Evolutionary conservation across 2,329 filamentous ascomycete genomes (phyloP).

Genomic region (Penicillium brasilianum): DNA sequence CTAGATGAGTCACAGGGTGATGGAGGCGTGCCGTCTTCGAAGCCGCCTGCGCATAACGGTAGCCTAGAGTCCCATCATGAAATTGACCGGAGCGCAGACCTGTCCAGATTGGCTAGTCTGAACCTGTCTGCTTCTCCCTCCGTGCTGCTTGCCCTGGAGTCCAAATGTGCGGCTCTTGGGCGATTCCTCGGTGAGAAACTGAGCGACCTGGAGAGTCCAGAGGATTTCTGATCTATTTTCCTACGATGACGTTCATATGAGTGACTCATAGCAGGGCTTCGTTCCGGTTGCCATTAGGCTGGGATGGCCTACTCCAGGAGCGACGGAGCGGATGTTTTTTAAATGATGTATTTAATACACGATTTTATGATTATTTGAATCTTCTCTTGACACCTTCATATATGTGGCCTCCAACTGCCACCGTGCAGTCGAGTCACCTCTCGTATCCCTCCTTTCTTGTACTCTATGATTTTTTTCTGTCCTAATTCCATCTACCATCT

Average conservation of each 20-base stretch:
- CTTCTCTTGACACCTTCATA: background rate
- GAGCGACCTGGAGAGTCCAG: slow-evolving; percentile 47
- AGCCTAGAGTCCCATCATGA: slow-evolving; percentile 44
- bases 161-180: slow-evolving; percentile 49
- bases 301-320: background rate
- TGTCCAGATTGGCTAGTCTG: slow-evolving; percentile 45
- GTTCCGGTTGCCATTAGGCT: background rate
- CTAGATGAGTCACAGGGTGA: slow-evolving; percentile 23
- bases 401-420: background rate
- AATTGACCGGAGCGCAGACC: slow-evolving; percentile 47
- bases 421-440: too few species aligned
- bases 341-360: slow-evolving; percentile 10
- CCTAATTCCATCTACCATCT: too few species aligned
- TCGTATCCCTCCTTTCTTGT: too few species aligned
- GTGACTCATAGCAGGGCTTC: background rate
- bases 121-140: slow-evolving; percentile 47
- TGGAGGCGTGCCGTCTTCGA: slow-evolving; percentile 11
- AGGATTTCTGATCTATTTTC: slow-evolving; percentile 43
- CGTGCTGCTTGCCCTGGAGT: slow-evolving; percentile 48
- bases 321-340: background rate
- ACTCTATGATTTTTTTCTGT: too few species aligned
- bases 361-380: slow-evolving; percentile 16
- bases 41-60: slow-evolving; percentile 28
- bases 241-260: background rate
- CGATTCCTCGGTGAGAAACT: slow-evolving; percentile 48